phyloP scores from a whole-genome alignment of 129 eudicot genomes.

The Arctium minus region DNA sequence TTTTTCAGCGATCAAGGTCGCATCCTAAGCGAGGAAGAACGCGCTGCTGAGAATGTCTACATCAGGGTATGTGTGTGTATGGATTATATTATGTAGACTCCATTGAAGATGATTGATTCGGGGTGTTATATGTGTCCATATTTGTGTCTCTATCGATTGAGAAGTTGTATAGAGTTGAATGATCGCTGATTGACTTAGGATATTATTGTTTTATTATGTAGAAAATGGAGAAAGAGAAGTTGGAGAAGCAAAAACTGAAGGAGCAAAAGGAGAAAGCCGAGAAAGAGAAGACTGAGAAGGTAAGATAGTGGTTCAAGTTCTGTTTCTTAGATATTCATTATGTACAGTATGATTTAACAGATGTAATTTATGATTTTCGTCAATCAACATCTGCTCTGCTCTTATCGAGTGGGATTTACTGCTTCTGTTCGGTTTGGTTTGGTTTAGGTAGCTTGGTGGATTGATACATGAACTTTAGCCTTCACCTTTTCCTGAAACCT shows the following conservation, averaged over 20 bases:
- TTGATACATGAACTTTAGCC: background rate
- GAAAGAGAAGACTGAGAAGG: conserved; percentile 70
- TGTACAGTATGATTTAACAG: background rate
- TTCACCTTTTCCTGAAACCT: no score
- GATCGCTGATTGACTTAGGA: conserved; percentile 7
- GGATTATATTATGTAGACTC: background rate
- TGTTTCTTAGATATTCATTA: background rate
- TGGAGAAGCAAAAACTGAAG: conserved; percentile 67
- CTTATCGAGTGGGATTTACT: no score
- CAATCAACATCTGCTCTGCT: background rate
- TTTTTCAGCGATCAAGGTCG: conserved; percentile 72
- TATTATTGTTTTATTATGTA: conserved; percentile 17
- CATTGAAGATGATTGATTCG: background rate
- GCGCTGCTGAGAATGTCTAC: conserved; percentile 68
- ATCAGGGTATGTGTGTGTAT: conserved; percentile 46
- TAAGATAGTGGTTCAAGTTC: conserved; percentile 2
- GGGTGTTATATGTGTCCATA: background rate
- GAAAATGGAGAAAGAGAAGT: conserved; percentile 81
- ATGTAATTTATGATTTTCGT: background rate
- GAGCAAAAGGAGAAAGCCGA: conserved; percentile 73
- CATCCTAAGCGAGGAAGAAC: conserved; percentile 68
- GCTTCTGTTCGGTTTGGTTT: no score
- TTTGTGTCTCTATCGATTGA: background rate
- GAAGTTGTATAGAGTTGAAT: background rate
- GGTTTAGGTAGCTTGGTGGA: background rate